Base-by-base conservation (phyloP, 192 early-diverging fungal species). In the Backusella tuberculispora region DNA sequence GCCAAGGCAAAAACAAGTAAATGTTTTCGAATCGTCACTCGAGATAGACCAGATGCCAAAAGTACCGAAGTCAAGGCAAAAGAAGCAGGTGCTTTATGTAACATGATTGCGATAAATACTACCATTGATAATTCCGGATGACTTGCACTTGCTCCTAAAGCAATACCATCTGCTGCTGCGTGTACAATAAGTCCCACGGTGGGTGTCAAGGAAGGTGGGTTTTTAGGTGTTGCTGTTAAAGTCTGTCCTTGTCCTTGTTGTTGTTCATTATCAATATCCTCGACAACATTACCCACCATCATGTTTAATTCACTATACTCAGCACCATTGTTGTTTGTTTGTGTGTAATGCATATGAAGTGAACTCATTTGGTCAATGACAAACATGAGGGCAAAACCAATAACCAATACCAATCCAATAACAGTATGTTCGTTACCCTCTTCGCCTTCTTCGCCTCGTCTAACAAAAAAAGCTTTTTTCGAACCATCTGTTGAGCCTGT, bases 121-220 rank as follows among this genome's bases (percentile, higher is more conserved):
- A 99, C 90, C 21, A 90, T 83, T 4, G 90, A 89, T 17, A 89
- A 79, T 24, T 88, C 83, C 8, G 87, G 84, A 46, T 86, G 79
- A 0, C 90, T 88, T 0, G 93, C 92, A 0, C 95, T 94, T 0
- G 97, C 95, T 8, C 97, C 97, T 19, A 99, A 78, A 0, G 97
- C 97, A 67, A 99, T 92, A 3, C 97, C 97, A 78, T 99, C 97
- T 1, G 96, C 95, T 12, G 95, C 95, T 6, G 95, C 94, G 82
- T 99, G 97, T 40, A 99, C 94, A n/a, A 99, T 88, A 37, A 99
- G 85, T 69, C 97, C 97, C n/a, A 99, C 86, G 0, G 94, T 93
- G 38, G 94, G 91, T 21, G 79, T 66, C 45, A 76, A 66, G 34
- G 66, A 81, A 65, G 71, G 37, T 41, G 13, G 21, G 67, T 50